Base-by-base conservation (phyloP, 1,284 basidiomycete species). In the Polyporus tsugae region DNA sequence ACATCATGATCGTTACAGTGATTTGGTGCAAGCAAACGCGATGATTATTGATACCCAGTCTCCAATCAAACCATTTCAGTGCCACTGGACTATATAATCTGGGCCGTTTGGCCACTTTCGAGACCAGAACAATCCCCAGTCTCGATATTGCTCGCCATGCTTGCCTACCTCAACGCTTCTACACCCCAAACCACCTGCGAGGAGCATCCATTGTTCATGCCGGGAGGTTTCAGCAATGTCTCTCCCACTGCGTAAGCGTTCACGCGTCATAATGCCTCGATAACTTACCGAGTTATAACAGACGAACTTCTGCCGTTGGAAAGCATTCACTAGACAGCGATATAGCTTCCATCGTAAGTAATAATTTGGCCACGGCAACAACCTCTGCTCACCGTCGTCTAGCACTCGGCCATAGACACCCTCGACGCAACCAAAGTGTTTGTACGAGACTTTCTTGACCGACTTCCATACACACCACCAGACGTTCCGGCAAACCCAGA, bases 381-480 rank as follows among this genome's bases (percentile, higher is more conserved):
- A 9, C 33, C 15, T 17, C 29, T 53, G 4, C 52, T 55, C 15
- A 55, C 29, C 52, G 13, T 13, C 15, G 25, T 10, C 29, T 35
- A 55, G 52, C 17, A 35, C 6, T 11, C 52, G 15, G 11, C 52
- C 17, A 38, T 44, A 35, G 59, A 53, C 6, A 29, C 29, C 1
- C n/a, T 69, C 7, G 10, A 11, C 5, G 55, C 57, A 17, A 63
- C 64, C 33, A 68, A 69, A 53, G 6, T 29, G 2, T 57, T 63
- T 17, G 35, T 71, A 2, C 65, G 55, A 29, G 49, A 60, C 49
- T 71, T 71, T 57, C 49, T 71, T 7, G 7, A n/a, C 17, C 46
- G 49, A 13, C 44, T 71, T 4, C 41, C 46, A 19, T 72, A 70
- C 62, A 60, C 33, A 19, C 22, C 64, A 1, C 68, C 64, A 46